These are phyloP conservation scores for Gastrodia elata DNA, from an alignment of 106 monocot genomes.

Conservation along the genomic window DNA sequence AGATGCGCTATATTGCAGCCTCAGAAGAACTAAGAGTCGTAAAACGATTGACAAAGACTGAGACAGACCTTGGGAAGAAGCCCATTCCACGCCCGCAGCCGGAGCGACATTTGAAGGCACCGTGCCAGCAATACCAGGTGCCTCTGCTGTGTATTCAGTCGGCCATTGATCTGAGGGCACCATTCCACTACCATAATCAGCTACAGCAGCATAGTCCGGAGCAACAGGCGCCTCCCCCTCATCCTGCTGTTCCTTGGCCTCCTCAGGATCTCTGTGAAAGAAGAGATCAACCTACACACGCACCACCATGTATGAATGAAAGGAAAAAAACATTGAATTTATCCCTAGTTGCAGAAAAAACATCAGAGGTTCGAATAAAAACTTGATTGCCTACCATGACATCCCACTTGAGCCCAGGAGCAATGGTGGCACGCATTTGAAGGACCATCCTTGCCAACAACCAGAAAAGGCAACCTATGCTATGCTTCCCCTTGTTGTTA, in stretches of 20 bases:
- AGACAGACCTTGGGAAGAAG: slow-evolving; percentile 22
- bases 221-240: slow-evolving; percentile 42
- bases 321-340: too few species aligned
- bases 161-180: slow-evolving; percentile 21
- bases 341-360: too few species aligned
- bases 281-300: slow-evolving; percentile 66
- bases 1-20: too few species aligned
- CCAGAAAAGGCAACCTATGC: slow-evolving; percentile 58
- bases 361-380: too few species aligned
- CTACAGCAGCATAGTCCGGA: slow-evolving; percentile 40
- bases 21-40: too few species aligned
- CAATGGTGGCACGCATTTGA: slow-evolving; percentile 52
- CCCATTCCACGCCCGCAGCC: slow-evolving; percentile 21
- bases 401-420: slow-evolving; percentile 60
- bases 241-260: slow-evolving; percentile 63
- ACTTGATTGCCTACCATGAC: slow-evolving; percentile 34
- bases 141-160: slow-evolving; percentile 6
- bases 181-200: slow-evolving; percentile 24
- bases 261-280: slow-evolving; percentile 80
- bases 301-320: too few species aligned
- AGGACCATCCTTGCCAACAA: slow-evolving; percentile 59
- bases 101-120: slow-evolving; percentile 13
- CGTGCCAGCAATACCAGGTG: slow-evolving; percentile 11
- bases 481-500: slow-evolving; percentile 62
- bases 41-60: too few species aligned